A percentile compares a stretch with the other conserved stretches of the same genome.
Conservation (phyloP, 2,329 filamentous ascomycete genomes). For the Exophiala lecanii-corni region DNA sequence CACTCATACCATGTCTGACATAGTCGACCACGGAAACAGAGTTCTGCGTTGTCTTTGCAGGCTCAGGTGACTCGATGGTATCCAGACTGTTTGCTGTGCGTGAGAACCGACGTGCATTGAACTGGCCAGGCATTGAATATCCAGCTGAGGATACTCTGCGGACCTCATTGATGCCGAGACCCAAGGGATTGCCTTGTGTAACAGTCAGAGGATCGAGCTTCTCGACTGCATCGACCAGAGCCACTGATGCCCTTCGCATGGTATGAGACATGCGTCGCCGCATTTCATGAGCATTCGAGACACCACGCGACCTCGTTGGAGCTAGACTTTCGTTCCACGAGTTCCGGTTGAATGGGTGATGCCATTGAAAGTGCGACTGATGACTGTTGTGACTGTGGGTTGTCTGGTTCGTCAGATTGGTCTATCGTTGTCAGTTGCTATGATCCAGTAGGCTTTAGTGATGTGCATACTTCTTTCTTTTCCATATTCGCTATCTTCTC, state of each 20-base stretch:
- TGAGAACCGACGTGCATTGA: slow-evolving; percentile 15
- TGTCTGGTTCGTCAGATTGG: slow-evolving; percentile 3
- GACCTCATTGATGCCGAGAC: slow-evolving; percentile 16
- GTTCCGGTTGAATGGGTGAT: slow-evolving; percentile 1
- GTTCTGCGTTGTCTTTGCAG: not conserved
- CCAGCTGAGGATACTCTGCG: slow-evolving; percentile 17
- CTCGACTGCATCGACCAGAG: slow-evolving; percentile 10
- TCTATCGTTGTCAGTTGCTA: slow-evolving; percentile 1
- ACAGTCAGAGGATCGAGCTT: slow-evolving; percentile 17
- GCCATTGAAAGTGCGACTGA: slow-evolving; percentile 1
- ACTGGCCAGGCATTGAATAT: slow-evolving; percentile 11
- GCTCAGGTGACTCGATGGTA: slow-evolving; percentile 3
- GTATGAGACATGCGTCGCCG: slow-evolving; percentile 11
- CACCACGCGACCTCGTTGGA: not conserved
- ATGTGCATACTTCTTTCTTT: slow-evolving; percentile 2
- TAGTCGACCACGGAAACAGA: slow-evolving; percentile 1
- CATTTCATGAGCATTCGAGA: slow-evolving; percentile 3
- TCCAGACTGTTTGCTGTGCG: not conserved
- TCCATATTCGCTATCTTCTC: slow-evolving; percentile 3
- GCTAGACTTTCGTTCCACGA: not conserved
- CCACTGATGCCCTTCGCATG: slow-evolving; percentile 12
- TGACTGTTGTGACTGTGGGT: not conserved
- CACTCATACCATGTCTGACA: slow-evolving; percentile 12
- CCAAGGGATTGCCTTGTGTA: slow-evolving; percentile 16
- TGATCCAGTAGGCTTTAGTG: not conserved